Evolutionary conservation across 176 grass and related monocot genomes (phyloP), one percentile per base, ranked within the genome.

Genomic region (Zoysia japonica): DNA sequence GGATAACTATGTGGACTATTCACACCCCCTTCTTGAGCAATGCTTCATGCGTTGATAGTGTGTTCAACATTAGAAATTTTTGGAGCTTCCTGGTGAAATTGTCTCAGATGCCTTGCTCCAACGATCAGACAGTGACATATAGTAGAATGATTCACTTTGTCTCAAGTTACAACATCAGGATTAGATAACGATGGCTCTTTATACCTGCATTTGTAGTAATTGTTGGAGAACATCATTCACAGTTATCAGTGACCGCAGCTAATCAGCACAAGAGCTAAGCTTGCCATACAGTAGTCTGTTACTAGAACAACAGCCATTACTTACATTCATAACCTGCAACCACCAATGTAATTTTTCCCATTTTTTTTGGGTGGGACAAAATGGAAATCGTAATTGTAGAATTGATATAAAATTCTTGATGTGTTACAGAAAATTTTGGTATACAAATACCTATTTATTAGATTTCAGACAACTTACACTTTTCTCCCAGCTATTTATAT

Each of bases 1-100:
- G 96, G 90, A 99, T 37, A 95, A 88, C 55, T 99, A 99, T 84
- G 96, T 99, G 65, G 90, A 99, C 62, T 99, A 95, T 84, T 93
- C 96, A 46, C 88, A 99, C 41, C 92, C 92, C 80, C 84, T 95
- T 68, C 86, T 99, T 89, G 92, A 99, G 81, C 85, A 15, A 44
- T 99, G 96, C 46, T 91, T 99, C 65, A 78, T 89, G 78, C 90
- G 61, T 75, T 93, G 85, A 88, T 89, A 65, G 50, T 75, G 67
- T 94, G 80, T 83, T 84, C 68, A 65, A 78, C 81, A 71, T 83
- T 83, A 71, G 60, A 84, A 47, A 0, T 62, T 83, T 88, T 90
- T 87, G 65, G 61, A 87, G 64, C 40, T 80, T 47, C n/a, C 7
- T 45, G 53, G 61, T 74, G 64, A 42, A 75, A 64, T 75, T 80